Conservation (phyloP, 768 basidiomycete species). For the Termitomyces sp. region DNA sequence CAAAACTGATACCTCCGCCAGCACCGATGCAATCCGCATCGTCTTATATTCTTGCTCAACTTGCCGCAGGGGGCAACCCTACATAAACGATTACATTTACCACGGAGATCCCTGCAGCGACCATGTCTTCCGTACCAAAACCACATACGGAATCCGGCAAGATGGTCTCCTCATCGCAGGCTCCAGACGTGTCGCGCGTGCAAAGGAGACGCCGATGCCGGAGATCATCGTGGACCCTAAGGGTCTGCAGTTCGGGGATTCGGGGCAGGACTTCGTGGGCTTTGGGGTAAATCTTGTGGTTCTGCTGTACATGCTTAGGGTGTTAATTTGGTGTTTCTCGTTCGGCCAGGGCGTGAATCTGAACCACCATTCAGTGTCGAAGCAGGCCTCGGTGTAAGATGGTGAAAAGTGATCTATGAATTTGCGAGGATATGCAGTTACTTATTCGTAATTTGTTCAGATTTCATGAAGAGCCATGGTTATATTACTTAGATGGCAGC, state of each 20-base stretch:
- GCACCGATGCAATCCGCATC: too few relatives aligned
- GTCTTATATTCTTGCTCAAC: not conserved
- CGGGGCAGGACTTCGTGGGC: not conserved
- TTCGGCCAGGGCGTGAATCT: too few relatives aligned
- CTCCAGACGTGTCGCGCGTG: slow-evolving; percentile 9
- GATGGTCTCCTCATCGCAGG: slow-evolving; percentile 11
- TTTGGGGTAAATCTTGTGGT: not conserved
- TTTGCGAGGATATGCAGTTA: too few relatives aligned
- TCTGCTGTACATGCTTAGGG: too few relatives aligned
- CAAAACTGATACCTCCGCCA: not conserved
- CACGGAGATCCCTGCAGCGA: not conserved
- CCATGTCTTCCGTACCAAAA: not conserved
- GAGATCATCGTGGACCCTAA: not conserved
- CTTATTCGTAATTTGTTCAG: too few relatives aligned
- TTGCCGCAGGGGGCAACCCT: not conserved
- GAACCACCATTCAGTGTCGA: too few relatives aligned
- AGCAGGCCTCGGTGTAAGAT: too few relatives aligned
- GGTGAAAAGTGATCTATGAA: too few relatives aligned
- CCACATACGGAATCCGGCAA: not conserved
- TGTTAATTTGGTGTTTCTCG: too few relatives aligned
- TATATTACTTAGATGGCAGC: too few relatives aligned
- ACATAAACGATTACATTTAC: not conserved
- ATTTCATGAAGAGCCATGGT: too few relatives aligned
- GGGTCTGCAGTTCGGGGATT: not conserved
- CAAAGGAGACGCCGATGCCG: not conserved